A percentile compares a stretch with the other conserved stretches of the same genome.
Evolutionary conservation across 495 filamentous ascomycete genomes (phyloP).

Genomic region (Trichoderma parareesei): DNA sequence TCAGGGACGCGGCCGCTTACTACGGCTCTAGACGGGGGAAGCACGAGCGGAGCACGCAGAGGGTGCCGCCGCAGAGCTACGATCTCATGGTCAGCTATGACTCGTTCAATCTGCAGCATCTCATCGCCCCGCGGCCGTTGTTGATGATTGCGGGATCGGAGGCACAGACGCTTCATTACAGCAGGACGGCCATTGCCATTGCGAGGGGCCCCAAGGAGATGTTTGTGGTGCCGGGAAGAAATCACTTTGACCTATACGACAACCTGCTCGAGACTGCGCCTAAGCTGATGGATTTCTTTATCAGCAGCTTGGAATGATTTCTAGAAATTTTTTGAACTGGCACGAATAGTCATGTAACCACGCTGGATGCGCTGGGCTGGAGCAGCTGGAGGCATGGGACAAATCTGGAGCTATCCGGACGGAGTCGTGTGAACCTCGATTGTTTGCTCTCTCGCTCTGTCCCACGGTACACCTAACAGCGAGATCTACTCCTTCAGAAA

Average conservation of each 20-base stretch:
- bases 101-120: slow-evolving; percentile 24
- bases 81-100: slow-evolving; percentile 29
- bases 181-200: slow-evolving; percentile 22
- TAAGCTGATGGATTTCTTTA: slow-evolving; percentile 29
- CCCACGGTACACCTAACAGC: too few relatives aligned
- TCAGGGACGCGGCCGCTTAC: slow-evolving; percentile 16
- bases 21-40: slow-evolving; percentile 19
- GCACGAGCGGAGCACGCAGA: slow-evolving; percentile 2
- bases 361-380: not conserved
- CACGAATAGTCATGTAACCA: not conserved
- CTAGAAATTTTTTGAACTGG: not conserved
- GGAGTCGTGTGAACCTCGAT: not conserved
- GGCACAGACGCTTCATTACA: slow-evolving; percentile 26
- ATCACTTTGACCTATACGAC: slow-evolving; percentile 34
- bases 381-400: not conserved
- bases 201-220: slow-evolving; percentile 33
- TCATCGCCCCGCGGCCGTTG: slow-evolving; percentile 24
- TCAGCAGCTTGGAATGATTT: not conserved
- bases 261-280: slow-evolving; percentile 18
- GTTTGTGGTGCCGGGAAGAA: slow-evolving; percentile 25
- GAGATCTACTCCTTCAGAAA: too few relatives aligned
- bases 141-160: slow-evolving; percentile 31
- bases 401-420: not conserved
- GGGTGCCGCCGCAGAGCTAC: slow-evolving; percentile 18
- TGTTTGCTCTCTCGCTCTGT: not conserved